phyloP scores from a whole-genome alignment of 2,329 filamentous ascomycete species.

The Beauveria sp. region DNA sequence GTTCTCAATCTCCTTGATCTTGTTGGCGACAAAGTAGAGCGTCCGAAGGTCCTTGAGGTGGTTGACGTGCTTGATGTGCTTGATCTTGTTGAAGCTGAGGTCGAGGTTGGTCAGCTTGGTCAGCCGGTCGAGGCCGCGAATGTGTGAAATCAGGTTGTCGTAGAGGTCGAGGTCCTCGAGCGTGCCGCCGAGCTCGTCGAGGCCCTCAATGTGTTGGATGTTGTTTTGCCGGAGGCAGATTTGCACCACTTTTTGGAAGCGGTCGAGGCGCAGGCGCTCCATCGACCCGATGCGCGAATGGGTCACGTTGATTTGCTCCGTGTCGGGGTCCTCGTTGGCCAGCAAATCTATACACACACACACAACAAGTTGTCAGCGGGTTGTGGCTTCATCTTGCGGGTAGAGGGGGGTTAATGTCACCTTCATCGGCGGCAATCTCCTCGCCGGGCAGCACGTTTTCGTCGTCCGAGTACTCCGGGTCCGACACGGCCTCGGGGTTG shows the following conservation, averaged over 20 bases:
- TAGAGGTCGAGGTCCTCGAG: slow-evolving; percentile 87
- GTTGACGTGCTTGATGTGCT: slow-evolving; percentile 85
- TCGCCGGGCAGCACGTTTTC: slow-evolving; percentile 63
- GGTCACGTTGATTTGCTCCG: slow-evolving; percentile 79
- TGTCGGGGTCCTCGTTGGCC: slow-evolving; percentile 51
- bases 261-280: slow-evolving; percentile 67
- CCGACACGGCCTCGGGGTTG: slow-evolving; percentile 76
- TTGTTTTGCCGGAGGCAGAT: slow-evolving; percentile 90
- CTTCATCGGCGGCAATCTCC: slow-evolving; percentile 74
- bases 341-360: slow-evolving; percentile 41
- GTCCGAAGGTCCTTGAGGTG: slow-evolving; percentile 73
- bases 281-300: slow-evolving; percentile 80
- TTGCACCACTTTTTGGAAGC: slow-evolving; percentile 68
- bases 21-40: slow-evolving; percentile 90
- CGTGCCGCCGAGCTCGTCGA: slow-evolving; percentile 55
- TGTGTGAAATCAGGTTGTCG: slow-evolving; percentile 86
- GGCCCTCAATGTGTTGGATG: slow-evolving; percentile 72
- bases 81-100: slow-evolving; percentile 98
- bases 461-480: slow-evolving; percentile 75
- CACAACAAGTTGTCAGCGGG: not conserved
- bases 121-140: slow-evolving; percentile 74
- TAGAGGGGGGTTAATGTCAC: slow-evolving; percentile 31
- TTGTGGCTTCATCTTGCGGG: too few relatives aligned
- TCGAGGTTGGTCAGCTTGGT: slow-evolving; percentile 72
- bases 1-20: slow-evolving; percentile 80